Conservation (phyloP, 179 eudicot species). For the Drosera spatulata region DNA sequence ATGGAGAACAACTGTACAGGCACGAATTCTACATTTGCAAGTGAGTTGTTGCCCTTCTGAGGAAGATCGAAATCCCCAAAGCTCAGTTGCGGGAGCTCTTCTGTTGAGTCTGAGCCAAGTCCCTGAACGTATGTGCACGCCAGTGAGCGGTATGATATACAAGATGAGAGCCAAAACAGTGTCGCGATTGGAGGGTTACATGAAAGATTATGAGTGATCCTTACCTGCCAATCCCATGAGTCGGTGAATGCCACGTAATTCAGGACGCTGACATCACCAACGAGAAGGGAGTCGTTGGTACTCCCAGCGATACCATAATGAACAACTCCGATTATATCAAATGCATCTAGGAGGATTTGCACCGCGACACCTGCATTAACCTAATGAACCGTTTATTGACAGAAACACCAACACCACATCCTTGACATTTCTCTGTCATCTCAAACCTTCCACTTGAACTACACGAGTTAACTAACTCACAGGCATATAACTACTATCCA, state of each 20-base stretch:
- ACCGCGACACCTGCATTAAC: constrained; percentile 48
- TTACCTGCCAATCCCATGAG: constrained; percentile 60
- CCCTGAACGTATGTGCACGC: too few relatives aligned
- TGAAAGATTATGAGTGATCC: not conserved
- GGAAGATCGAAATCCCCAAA: constrained; percentile 40
- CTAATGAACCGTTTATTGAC: constrained; percentile 6
- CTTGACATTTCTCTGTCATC: not conserved
- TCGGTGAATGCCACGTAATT: constrained; percentile 34
- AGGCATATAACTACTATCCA: too few relatives aligned
- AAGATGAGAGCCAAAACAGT: too few relatives aligned
- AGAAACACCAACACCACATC: too few relatives aligned
- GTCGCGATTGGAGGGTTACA: not conserved
- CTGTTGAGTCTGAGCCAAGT: not conserved
- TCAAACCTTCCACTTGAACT: not conserved
- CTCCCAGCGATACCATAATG: constrained; percentile 59
- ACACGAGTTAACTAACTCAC: too few relatives aligned
- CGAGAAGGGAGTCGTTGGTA: constrained; percentile 26
- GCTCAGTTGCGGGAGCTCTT: constrained; percentile 8
- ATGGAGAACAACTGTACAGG: constrained; percentile 26
- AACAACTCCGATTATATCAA: constrained; percentile 40
- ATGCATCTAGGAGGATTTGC: constrained; percentile 33
- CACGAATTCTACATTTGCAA: constrained; percentile 29
- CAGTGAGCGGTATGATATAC: too few relatives aligned
- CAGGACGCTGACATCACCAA: constrained; percentile 45
- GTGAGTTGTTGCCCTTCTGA: constrained; percentile 24